Conservation (phyloP, 2,329 filamentous ascomycete species). For the Trichophyton rubrum region DNA sequence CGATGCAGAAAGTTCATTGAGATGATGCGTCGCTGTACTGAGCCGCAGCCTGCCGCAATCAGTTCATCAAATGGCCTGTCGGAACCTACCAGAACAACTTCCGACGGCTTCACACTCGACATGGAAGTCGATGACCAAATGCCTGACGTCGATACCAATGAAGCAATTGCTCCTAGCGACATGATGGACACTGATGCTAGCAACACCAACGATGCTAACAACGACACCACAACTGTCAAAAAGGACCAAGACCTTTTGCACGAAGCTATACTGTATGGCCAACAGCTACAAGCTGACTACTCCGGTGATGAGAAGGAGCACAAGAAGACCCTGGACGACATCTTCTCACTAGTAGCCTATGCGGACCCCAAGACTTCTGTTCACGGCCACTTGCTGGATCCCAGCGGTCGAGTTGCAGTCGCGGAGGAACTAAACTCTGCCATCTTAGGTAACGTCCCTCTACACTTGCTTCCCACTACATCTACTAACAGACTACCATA, state of each 20-base stretch:
- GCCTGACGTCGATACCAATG: conserved; percentile 18
- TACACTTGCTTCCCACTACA: conserved; percentile 9
- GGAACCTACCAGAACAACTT: conserved; percentile 28
- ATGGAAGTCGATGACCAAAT: conserved; percentile 48
- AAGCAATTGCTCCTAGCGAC: conserved; percentile 13
- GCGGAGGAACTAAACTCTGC: conserved; percentile 91
- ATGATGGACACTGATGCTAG: conserved; percentile 39
- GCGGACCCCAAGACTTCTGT: conserved; percentile 64
- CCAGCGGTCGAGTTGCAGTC: conserved; percentile 59
- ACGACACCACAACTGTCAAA: conserved; percentile 14
- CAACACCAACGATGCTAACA: conserved; percentile 25
- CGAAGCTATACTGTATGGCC: conserved; percentile 67
- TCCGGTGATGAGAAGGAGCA: conserved; percentile 57
- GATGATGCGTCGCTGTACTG: conserved; percentile 67
- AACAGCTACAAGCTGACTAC: conserved; percentile 66
- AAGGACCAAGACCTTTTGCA: conserved; percentile 45
- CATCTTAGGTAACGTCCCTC: conserved; percentile 57
- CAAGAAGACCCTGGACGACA: conserved; percentile 62
- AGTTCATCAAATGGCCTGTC: conserved; percentile 11
- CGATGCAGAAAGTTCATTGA: conserved; percentile 89
- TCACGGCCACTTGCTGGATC: conserved; percentile 66
- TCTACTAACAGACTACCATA: conserved; percentile 34
- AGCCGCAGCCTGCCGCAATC: conserved; percentile 39
- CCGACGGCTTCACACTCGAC: conserved; percentile 38
- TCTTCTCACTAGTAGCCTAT: conserved; percentile 82